Evolutionary conservation across 495 filamentous ascomycete species (phyloP), one percentile per base, ranked within the genome.

Genomic region (Penicillium samsonianum): DNA sequence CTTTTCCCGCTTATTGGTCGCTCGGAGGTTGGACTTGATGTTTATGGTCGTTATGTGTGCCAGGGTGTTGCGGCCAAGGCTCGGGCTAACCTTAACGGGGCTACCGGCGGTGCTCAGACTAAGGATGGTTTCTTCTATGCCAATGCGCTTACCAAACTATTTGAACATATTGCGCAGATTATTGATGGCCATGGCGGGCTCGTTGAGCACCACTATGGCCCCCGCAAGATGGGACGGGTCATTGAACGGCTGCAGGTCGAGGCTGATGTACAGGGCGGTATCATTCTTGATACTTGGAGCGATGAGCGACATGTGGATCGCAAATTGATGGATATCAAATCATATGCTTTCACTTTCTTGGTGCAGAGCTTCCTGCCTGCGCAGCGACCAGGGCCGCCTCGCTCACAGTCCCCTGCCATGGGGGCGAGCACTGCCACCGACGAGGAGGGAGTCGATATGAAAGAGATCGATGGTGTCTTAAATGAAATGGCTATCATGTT

Each of bases 161-260:
- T 98, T 72, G 94, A 98, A 70, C 93, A 98, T 73, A 93, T 98
- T 61, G 94, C 95, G 3, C 89, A 92, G 65, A 96, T 98, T 61
- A 86, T 98, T 28, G 94, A 96, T 65, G 87, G 87, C 10, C 94
- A 98, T 69, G 89, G 92, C 8, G 84, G 83, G 1, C 78, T 98
- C 20, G 91, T 98, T 2, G 93, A 96, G 73, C 85, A 88, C 40
- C 93, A 98, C 72, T 98, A 98, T 68, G 94, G 94, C 1, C 73
- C 77, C 19, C 89, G 93, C 33, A 91, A 88, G 75, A 98, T 98
- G 95, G 84, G 89, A n/a, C 91, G 86, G 65, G 95, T 98, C 53
- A 92, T 98, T 67, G 92, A 97, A 73, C 82, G 91, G 50, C 73
- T 98, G 45, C 95, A 98, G 72, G 80, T 92, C 40, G 94, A 98